Conservation (phyloP, 1,284 basidiomycete genomes). For the Amylostereum areolatum region DNA sequence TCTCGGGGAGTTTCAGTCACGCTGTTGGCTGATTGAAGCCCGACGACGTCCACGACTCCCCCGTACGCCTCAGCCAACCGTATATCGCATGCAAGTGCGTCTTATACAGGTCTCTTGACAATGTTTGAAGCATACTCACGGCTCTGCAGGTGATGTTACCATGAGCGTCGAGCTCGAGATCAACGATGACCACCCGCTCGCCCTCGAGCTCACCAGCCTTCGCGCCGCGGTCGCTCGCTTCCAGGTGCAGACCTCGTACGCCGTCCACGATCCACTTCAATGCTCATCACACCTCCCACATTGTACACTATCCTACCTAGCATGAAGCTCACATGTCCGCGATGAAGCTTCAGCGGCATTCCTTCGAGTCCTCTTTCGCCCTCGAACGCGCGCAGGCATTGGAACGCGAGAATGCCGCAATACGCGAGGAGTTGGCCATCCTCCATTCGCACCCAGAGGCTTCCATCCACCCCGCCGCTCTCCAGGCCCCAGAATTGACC, state of each 20-base stretch:
- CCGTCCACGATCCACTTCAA: slow-evolving; percentile 13
- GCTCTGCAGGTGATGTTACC: not conserved
- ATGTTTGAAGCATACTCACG: not conserved
- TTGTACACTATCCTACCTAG: slow-evolving; percentile 28
- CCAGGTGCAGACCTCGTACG: slow-evolving; percentile 38
- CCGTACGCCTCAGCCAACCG: too few relatives aligned
- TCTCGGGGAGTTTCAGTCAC: too few relatives aligned
- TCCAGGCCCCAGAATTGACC: slow-evolving; percentile 56
- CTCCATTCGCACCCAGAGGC: slow-evolving; percentile 46
- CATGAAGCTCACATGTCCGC: slow-evolving; percentile 62
- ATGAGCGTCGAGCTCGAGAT: slow-evolving; percentile 19
- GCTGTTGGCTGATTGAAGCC: too few relatives aligned
- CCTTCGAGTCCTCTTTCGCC: slow-evolving; percentile 44
- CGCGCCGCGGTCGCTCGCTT: slow-evolving; percentile 60
- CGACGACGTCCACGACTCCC: too few relatives aligned
- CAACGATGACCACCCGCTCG: slow-evolving; percentile 56
- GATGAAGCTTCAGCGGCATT: slow-evolving; percentile 57
- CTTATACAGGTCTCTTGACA: too few relatives aligned
- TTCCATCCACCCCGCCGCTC: slow-evolving; percentile 35
- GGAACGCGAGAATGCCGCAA: slow-evolving; percentile 50
- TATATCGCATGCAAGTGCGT: too few relatives aligned
- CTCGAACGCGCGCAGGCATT: slow-evolving; percentile 43
- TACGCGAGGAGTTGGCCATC: slow-evolving; percentile 45
- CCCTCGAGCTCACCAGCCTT: slow-evolving; percentile 57
- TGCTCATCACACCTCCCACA: slow-evolving; percentile 3